Evolutionary conservation across 768 basidiomycete species (phyloP), one percentile per base, ranked within the genome.

Genomic region (Infundibulicybe gibba): DNA sequence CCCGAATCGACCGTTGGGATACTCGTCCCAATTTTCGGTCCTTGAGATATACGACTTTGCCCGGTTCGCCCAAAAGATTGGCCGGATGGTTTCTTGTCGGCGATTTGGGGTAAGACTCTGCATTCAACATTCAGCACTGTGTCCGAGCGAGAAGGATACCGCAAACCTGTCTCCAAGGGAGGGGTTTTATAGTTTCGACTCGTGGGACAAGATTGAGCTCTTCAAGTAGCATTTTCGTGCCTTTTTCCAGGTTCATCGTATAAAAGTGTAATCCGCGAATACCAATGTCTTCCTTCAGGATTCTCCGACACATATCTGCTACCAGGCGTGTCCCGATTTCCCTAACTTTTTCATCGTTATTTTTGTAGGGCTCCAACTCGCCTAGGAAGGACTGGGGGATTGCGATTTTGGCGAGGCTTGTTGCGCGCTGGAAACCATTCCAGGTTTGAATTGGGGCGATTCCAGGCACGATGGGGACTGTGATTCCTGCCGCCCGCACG

Each of bases 11-110:
- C 97, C 97, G 64, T 99, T 99, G 42, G 97, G 97, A 65, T 97
- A 98, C 63, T 98, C 95, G 61, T 99, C 97, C 97, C 97, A 99
- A 61, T 97, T 91, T 62, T 97, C 94, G 12, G 97, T 98, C 45
- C 95, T 87, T 6, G 90, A 90, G 40, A 98, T 74, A 63, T 98
- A 98, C 1, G 94, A 97, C 61, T 94, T 89, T 32, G 93, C 80
- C 33, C 95, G 79, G 69, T 99, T 98, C 11, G 97, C 93, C 94
- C 95, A 98, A 74, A 98, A 98, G 61, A 99, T 98, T 3, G 97
- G 97, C 31, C 97, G 87, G 53, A 95, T 98, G 41, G 80, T 87
- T 68, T 99, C 97, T 53, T 82, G 75, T 42, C 95, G 87, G 48
- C 97, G 79, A 60, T 79, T 90, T 15, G 94, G 93, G 2, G 95